Evolutionary conservation across 768 basidiomycete species (phyloP).

Genomic region (Hygrophorus russula): DNA sequence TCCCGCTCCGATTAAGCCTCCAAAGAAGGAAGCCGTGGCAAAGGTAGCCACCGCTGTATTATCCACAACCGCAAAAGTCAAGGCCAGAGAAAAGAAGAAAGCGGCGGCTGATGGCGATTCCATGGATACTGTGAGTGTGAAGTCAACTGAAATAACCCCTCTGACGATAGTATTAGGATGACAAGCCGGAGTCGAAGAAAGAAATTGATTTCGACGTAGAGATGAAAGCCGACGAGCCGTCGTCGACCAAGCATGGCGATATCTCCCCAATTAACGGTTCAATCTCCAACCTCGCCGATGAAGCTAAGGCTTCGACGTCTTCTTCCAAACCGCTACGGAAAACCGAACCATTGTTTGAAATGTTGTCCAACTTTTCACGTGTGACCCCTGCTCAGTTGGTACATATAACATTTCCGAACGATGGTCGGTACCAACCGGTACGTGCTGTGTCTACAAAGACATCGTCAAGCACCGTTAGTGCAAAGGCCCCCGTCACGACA

Average conservation of each 20-base stretch:
- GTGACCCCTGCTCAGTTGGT: conserved; percentile 83
- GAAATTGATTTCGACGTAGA: conserved; percentile 54
- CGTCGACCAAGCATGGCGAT: conserved; percentile 37
- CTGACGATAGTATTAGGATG: conserved; percentile 31
- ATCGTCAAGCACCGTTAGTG: conserved; percentile 22
- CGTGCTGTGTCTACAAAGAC: conserved; percentile 59
- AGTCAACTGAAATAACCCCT: background rate
- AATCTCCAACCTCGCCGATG: conserved; percentile 36
- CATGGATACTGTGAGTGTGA: conserved; percentile 68
- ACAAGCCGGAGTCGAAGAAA: conserved; percentile 41
- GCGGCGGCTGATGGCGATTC: conserved; percentile 69
- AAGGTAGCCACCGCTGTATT: conserved; percentile 93
- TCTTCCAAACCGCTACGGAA: conserved; percentile 44
- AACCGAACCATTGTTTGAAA: conserved; percentile 66
- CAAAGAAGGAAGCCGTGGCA: conserved; percentile 84
- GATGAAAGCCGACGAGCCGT: conserved; percentile 55
- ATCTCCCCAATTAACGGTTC: conserved; percentile 47
- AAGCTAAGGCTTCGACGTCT: conserved; percentile 24
- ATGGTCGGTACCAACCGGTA: conserved; percentile 81
- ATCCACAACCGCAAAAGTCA: conserved; percentile 95
- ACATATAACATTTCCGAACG: conserved; percentile 73
- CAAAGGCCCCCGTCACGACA: conserved; percentile 17
- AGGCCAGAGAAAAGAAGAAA: conserved; percentile 89
- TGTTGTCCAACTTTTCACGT: conserved; percentile 77
- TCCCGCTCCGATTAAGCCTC: conserved; percentile 74